Evolutionary conservation across 805 yeast genomes (phyloP).

Genomic region (Yamadazyma takamatsuzukensis): DNA sequence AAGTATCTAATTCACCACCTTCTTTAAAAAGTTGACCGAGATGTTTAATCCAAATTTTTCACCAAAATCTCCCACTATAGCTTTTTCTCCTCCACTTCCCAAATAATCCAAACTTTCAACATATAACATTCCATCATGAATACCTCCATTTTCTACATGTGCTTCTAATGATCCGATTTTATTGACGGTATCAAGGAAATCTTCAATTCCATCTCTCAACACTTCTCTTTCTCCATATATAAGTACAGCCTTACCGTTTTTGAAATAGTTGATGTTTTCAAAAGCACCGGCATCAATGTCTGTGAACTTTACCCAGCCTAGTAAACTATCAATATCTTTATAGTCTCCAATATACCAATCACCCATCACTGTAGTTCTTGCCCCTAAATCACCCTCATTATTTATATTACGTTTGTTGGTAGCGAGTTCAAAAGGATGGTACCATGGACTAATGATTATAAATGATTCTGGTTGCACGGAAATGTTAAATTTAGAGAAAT

Average conservation of each 20-base stretch:
- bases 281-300: constrained; percentile 19
- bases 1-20: too few species aligned
- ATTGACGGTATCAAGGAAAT: constrained; percentile 18
- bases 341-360: constrained; percentile 24
- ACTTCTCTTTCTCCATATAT: constrained; percentile 33
- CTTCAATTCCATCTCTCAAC: constrained; percentile 26
- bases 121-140: constrained; percentile 31
- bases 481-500: constrained; percentile 11
- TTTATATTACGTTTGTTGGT: constrained; percentile 16
- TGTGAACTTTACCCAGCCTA: constrained; percentile 19
- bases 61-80: constrained; percentile 23
- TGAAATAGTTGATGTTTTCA: constrained; percentile 23
- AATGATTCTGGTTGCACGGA: constrained; percentile 25
- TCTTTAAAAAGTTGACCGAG: constrained; percentile 6
- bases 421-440: constrained; percentile 24
- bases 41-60: constrained; percentile 12
- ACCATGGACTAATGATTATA: constrained; percentile 33
- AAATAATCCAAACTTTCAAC: constrained; percentile 32
- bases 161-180: constrained; percentile 16
- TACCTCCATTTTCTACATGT: constrained; percentile 29
- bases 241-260: constrained; percentile 18
- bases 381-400: constrained; percentile 30
- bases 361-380: constrained; percentile 26
- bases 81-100: constrained; percentile 19
- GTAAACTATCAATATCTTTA: constrained; percentile 6